Percentiles rank a stretch among this genome's conserved stretches.
Evolutionary conservation across 2,329 filamentous ascomycete species (phyloP).

Genomic region (Pseudogymnoascus pannorum): DNA sequence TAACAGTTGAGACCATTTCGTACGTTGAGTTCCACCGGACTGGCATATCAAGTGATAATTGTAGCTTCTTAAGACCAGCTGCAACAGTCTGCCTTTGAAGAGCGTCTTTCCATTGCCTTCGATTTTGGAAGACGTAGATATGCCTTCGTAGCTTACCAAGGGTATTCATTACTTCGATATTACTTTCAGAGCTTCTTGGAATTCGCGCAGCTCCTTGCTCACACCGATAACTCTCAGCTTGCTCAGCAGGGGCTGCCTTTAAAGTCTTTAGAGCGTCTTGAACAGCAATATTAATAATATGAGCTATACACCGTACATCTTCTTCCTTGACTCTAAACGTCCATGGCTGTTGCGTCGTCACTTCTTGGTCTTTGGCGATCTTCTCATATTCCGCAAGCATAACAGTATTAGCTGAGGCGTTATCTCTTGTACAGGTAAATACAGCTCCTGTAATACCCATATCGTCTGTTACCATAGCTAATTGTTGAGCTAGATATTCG

Average conservation of each 20-base stretch:
- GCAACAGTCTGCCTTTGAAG: background rate
- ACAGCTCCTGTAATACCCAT: background rate
- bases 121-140: background rate
- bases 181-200: background rate
- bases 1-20: background rate
- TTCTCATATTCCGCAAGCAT: background rate
- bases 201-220: background rate
- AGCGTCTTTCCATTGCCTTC: background rate
- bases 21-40: background rate
- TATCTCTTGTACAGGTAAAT: background rate
- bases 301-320: background rate
- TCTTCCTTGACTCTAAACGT: background rate
- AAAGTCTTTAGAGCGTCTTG: background rate
- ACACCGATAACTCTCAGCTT: background rate
- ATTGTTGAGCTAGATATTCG: background rate
- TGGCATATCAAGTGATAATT: background rate
- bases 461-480: background rate
- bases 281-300: background rate
- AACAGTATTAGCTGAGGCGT: background rate
- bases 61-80: background rate
- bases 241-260: background rate
- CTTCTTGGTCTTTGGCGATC: background rate
- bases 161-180: background rate
- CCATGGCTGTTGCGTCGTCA: background rate
- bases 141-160: background rate